Base-by-base conservation (phyloP, 2,329 filamentous ascomycete genomes). In the Incumbomyces lentus region DNA sequence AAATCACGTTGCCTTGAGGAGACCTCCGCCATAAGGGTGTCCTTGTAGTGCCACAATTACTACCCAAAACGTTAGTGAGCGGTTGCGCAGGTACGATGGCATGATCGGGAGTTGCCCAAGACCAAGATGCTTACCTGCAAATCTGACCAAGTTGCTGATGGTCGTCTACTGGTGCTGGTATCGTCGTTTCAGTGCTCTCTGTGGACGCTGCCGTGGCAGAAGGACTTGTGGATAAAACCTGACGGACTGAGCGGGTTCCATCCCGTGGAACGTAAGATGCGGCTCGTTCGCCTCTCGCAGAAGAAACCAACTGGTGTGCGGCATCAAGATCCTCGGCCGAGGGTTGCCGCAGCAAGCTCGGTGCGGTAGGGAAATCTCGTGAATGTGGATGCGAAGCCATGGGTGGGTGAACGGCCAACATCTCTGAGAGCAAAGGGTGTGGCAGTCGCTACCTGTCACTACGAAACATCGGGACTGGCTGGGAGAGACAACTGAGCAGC, bases 11-110 rank as follows among this genome's bases (percentile, higher is more conserved):
- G 26, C 92, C 92, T 58, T 89, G 82, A 0, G 90, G 90, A 13
- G 90, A 95, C 60, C 92, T 79, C 62, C 92, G 80, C 92, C 92
- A 98, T 32, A 98, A 69, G 18, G 92, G 92, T 39, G 92, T 98
- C 63, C 84, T 82, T 44, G 88, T 95, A 13, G 92, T 96, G 48
- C 83, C 84, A 63, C 92, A 98, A 66, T 98, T 98, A 63, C 92
- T 98, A 54, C 44, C 51, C 22, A 26, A 8, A 4, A 26, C 22
- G 46, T 49, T 18, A 46, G 40, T 26, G 22, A 8, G 22, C 4
- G 5, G 22, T 26, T 26, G 22, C n/a, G n/a, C n/a, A 26, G 8
- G 22, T 4, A 26, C 22, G 22, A 26, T 26, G 22, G 22, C 22
- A 26, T 26, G 22, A 26, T 26, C 22, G 22, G 22, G 22, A 4